A percentile compares a stretch with the other conserved stretches of the same genome.
These are phyloP conservation scores for Cnidoscolus chayamansa DNA, from an alignment of 441 rosid species.

Conservation along the genomic window DNA sequence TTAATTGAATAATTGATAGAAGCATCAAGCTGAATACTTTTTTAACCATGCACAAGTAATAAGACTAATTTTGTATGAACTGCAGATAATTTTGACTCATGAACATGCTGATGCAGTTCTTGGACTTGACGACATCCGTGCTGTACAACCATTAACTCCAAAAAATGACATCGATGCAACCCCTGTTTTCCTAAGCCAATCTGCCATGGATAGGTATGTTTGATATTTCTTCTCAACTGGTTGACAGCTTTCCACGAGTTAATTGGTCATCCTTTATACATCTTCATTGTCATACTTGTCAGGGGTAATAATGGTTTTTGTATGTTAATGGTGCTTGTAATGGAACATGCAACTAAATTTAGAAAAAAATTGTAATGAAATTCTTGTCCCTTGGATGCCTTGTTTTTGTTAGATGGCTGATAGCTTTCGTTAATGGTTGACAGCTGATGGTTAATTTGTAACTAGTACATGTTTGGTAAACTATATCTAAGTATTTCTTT, in stretches of 20 bases:
- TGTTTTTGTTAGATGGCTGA: too few species aligned
- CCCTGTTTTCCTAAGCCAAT: slow-evolving; percentile 55
- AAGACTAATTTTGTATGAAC: slow-evolving; percentile 3
- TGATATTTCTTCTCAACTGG: neutral
- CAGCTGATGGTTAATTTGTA: too few species aligned
- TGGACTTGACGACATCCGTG: slow-evolving; percentile 90
- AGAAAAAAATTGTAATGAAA: too few species aligned
- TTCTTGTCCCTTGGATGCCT: neutral
- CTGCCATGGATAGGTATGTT: slow-evolving; percentile 79
- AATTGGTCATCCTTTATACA: neutral
- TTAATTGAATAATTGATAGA: too few species aligned
- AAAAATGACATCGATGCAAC: slow-evolving; percentile 82
- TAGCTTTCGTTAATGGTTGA: too few species aligned
- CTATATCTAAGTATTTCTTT: too few species aligned
- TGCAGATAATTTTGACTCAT: slow-evolving; percentile 95
- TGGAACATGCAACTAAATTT: neutral
- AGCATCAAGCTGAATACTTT: too few species aligned
- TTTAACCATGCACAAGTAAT: neutral
- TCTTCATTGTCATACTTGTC: neutral
- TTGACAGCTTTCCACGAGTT: neutral
- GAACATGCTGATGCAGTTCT: slow-evolving; percentile 99
- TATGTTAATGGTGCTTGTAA: neutral
- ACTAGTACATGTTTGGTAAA: too few species aligned
- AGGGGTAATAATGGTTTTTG: neutral
- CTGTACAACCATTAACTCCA: slow-evolving; percentile 67